These are phyloP conservation scores for Suhomyces sp. DNA, from an alignment of 805 yeast genomes.

Conservation along the genomic window DNA sequence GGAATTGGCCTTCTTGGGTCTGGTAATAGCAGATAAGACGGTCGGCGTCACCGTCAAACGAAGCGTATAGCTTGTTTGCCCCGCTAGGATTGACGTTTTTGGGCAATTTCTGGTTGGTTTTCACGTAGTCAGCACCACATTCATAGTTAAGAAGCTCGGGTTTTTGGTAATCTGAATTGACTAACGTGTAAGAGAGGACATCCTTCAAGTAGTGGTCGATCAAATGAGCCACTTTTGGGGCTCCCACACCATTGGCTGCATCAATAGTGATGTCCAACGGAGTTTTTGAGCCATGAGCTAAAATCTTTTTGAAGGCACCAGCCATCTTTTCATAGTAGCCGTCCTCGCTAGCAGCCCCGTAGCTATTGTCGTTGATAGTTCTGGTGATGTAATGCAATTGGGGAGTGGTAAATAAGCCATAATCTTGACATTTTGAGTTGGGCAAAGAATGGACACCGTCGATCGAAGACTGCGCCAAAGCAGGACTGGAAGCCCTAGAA, in stretches of 20 bases:
- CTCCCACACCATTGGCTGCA: constrained; percentile 97
- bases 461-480: constrained; percentile 53
- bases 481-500: constrained; percentile 80
- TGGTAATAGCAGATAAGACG: constrained; percentile 79
- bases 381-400: constrained; percentile 87
- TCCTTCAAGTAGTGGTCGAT: constrained; percentile 39
- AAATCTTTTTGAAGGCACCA: constrained; percentile 48
- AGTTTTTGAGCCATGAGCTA: constrained; percentile 14
- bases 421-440: constrained; percentile 45
- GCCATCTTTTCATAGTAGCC: constrained; percentile 72
- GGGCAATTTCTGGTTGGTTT: constrained; percentile 82
- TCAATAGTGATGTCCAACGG: constrained; percentile 63
- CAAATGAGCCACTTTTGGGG: constrained; percentile 59
- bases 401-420: constrained; percentile 84
- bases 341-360: constrained; percentile 59
- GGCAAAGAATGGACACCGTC: constrained; percentile 58
- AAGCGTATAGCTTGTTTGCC: constrained; percentile 58
- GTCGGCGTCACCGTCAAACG: constrained; percentile 98
- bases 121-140: constrained; percentile 96
- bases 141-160: constrained; percentile 65
- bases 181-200: constrained; percentile 39
- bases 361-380: constrained; percentile 59
- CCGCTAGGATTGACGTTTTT: constrained; percentile 44
- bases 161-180: constrained; percentile 52
- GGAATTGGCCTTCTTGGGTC: constrained; percentile 39